Base-by-base conservation (phyloP, 352 stramenopile species). In the Elongisporangium anandrum region DNA sequence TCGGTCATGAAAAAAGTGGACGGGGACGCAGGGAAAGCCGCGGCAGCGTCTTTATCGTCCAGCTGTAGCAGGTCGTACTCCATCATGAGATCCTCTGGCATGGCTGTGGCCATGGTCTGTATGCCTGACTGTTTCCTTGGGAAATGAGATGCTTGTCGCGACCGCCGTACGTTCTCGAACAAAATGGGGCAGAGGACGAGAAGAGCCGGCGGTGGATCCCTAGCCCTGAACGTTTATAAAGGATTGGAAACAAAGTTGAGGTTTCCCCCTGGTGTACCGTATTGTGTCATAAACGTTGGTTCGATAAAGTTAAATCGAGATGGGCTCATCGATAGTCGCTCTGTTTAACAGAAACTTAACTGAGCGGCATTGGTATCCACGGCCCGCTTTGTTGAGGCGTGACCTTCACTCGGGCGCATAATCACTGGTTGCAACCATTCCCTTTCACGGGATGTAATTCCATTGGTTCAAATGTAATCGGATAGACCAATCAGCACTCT, bases 21-120 rank as follows among this genome's bases (percentile, higher is more conserved):
- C 8, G 66, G 39, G 20, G 63, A 61, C 48, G 48, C 50, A 0
- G 65, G 45, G 16, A 50, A 47, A 48, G 69, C 52, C 26, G 66
- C 12, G 21, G 74, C 64, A 38, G 47, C 61, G 53, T 26, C 61
- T 17, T 54, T 22, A 41, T 76, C 64, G 29, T 77, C 68, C n/a
- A 79, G 60, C 39, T 76, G 71, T 49, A 76, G 54, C 68, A 79
- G 63, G 65, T 76, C 68, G 65, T 75, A 79, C 47, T 79, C 71
- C 53, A 77, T 68, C 54, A 76, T 63, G 10, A 77, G 54, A 19
- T 79, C 68, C 49, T 79, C 71, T 17, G 70, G 64, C 10, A 73
- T 57, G 49, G 56, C 51, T 24, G 71, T 65, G 51, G 68, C 62
- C 65, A 79, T 76, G 21, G 50, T 50, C 34, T 17, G 5, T 8